Evolutionary conservation across 805 yeast genomes (phyloP).

Genomic region (Henningerozyma blattae): DNA sequence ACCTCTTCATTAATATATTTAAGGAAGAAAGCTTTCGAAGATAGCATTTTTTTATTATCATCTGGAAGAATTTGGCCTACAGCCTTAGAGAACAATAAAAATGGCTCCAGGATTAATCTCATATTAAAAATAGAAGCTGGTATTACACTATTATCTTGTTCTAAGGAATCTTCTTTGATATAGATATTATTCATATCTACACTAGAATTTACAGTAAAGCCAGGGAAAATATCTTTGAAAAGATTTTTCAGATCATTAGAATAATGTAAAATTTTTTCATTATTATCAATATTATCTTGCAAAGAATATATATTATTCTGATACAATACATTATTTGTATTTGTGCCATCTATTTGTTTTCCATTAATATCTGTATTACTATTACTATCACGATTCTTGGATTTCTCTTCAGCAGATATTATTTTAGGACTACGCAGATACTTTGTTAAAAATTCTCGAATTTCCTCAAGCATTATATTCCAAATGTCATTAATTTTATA

Average conservation of each 20-base stretch:
- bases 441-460: conserved; percentile 11
- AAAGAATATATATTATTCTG: conserved; percentile 12
- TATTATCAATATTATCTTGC: conserved; percentile 18
- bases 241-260: conserved; percentile 31
- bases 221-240: conserved; percentile 61
- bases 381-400: not conserved
- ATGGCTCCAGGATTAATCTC: conserved; percentile 64
- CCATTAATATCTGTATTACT: not conserved
- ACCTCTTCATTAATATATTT: conserved; percentile 54
- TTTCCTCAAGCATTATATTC: conserved; percentile 28
- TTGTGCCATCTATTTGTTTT: not conserved
- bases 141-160: conserved; percentile 52
- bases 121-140: conserved; percentile 68
- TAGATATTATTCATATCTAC: conserved; percentile 32
- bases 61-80: conserved; percentile 32
- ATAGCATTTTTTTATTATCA: conserved; percentile 10
- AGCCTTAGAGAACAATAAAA: conserved; percentile 56
- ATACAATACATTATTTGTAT: conserved; percentile 1
- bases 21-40: conserved; percentile 40
- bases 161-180: conserved; percentile 47
- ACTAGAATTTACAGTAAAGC: conserved; percentile 33
- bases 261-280: conserved; percentile 20
- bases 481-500: conserved; percentile 34
- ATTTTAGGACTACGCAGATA: conserved; percentile 12
- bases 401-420: not conserved